Percentiles rank a stretch among this genome's conserved stretches.
phyloP scores from a whole-genome alignment of 2,329 filamentous ascomycete species.

The Teratosphaeria pseudoeucalypti region DNA sequence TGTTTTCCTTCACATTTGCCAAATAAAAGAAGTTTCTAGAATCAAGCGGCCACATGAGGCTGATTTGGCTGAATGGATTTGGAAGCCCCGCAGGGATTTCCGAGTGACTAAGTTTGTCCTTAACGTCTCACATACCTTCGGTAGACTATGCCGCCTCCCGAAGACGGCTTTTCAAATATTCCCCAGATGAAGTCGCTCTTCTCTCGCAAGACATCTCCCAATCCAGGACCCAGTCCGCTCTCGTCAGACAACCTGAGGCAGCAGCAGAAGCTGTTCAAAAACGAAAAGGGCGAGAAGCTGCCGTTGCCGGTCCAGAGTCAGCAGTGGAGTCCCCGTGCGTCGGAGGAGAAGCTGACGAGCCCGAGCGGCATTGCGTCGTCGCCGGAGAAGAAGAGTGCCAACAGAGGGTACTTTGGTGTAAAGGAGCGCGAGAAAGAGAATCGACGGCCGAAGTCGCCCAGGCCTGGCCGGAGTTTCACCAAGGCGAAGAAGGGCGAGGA shows the following conservation, averaged over 20 bases:
- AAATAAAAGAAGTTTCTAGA: too few species aligned
- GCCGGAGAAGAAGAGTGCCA: conserved; percentile 15
- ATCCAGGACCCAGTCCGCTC: neutral
- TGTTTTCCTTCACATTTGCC: too few species aligned
- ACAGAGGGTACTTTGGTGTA: conserved; percentile 8
- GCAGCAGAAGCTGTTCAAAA: neutral
- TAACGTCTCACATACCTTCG: too few species aligned
- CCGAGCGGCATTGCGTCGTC: neutral
- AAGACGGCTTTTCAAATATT: neutral
- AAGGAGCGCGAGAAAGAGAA: conserved; percentile 16
- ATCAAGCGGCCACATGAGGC: too few species aligned
- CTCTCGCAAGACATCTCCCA: neutral
- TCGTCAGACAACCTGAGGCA: neutral
- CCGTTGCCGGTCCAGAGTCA: neutral
- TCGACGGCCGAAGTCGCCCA: conserved; percentile 13
- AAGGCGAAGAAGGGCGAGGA: conserved; percentile 39
- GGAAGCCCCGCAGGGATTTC: too few species aligned
- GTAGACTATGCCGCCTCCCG: neutral
- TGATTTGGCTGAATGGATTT: too few species aligned
- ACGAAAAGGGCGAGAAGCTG: neutral
- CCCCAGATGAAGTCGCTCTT: neutral
- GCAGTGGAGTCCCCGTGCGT: neutral
- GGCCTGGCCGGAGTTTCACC: conserved; percentile 19
- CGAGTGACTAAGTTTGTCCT: too few species aligned
- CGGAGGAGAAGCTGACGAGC: neutral